Conservation (phyloP, 139 green algal species). For the Edaphochlamys debaryana region DNA sequence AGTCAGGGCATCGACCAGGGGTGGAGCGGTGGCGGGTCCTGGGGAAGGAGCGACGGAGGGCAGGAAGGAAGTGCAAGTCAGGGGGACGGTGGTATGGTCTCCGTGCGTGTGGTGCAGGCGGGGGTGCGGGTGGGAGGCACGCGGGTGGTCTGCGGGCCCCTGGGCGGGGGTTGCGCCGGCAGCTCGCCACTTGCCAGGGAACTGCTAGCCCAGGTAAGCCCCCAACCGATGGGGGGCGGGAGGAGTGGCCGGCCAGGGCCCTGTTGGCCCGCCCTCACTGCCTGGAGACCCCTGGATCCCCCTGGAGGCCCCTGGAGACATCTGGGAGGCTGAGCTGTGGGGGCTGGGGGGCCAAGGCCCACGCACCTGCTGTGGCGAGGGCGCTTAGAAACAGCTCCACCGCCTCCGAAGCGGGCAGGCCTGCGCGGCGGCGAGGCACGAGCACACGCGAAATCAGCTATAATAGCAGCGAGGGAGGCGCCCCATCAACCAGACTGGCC, state of each 20-base stretch:
- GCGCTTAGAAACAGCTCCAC: conserved; percentile 26
- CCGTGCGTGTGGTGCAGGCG: too few species aligned
- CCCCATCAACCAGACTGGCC: too few species aligned
- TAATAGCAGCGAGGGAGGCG: too few species aligned
- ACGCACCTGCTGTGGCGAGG: conserved; percentile 3
- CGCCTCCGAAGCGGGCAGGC: background rate
- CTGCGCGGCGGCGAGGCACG: background rate
- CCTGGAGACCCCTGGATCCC: too few species aligned
- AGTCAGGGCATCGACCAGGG: conserved; percentile 19
- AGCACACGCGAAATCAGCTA: background rate
- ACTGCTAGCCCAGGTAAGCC: background rate
- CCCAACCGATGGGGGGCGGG: background rate
- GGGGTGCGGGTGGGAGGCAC: background rate
- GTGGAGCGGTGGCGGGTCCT: conserved; percentile 5
- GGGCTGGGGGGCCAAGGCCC: too few species aligned
- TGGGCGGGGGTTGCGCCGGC: too few species aligned
- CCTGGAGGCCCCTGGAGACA: too few species aligned
- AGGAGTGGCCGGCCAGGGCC: background rate
- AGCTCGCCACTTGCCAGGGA: background rate
- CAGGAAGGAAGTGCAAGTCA: background rate
- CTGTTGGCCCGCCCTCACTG: too few species aligned
- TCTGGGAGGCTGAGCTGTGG: too few species aligned
- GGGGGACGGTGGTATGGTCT: too few species aligned
- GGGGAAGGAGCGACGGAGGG: background rate
- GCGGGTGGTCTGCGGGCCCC: too few species aligned